Conservation (phyloP, 768 basidiomycete species). For the Tylopilus sp. region DNA sequence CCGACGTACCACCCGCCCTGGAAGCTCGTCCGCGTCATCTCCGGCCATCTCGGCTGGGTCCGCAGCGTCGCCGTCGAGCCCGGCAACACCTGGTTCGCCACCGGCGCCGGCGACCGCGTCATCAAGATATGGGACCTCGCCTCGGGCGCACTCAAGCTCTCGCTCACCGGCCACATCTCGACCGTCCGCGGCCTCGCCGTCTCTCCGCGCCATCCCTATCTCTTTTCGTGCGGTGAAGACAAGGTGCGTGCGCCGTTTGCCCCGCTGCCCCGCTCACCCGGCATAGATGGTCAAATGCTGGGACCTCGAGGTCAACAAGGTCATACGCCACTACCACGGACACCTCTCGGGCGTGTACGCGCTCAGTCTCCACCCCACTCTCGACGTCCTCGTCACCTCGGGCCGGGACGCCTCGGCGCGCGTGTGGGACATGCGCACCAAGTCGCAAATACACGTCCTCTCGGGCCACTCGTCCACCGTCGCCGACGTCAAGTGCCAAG, state of each 20-base stretch:
- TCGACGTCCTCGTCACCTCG: constrained; percentile 92
- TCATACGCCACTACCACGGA: constrained; percentile 97
- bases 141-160: constrained; percentile 94
- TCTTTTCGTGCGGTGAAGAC: constrained; percentile 97
- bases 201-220: constrained; percentile 88
- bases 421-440: constrained; percentile 99
- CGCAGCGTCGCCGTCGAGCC: constrained; percentile 95
- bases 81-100: constrained; percentile 98
- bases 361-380: constrained; percentile 88
- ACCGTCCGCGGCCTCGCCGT: constrained; percentile 95
- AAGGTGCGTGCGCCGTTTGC: constrained; percentile 56
- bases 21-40: constrained; percentile 96
- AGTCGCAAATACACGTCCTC: constrained; percentile 91
- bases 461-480: constrained; percentile 94
- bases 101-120: constrained; percentile 95
- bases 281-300: constrained; percentile 98
- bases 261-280: background rate
- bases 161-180: constrained; percentile 94
- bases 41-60: constrained; percentile 98
- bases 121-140: constrained; percentile 99
- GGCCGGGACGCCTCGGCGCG: constrained; percentile 96
- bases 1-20: constrained; percentile 95
- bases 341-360: constrained; percentile 98
- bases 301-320: constrained; percentile 98
- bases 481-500: constrained; percentile 94